Evolutionary conservation across 2,329 filamentous ascomycete species (phyloP).

Genomic region (Coleophoma cylindrospora): DNA sequence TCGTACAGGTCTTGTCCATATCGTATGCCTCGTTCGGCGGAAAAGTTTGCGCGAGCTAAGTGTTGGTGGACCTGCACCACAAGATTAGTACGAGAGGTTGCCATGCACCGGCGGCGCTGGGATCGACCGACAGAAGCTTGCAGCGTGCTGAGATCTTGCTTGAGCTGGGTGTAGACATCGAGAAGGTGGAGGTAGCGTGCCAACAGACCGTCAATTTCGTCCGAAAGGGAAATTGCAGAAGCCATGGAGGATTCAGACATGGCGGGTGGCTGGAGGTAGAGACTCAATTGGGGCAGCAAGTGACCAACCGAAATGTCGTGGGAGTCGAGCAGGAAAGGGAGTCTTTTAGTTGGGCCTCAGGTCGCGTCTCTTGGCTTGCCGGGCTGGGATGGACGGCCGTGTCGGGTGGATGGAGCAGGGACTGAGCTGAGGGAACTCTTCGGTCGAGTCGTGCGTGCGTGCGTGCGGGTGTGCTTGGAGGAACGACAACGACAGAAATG

Average conservation of each 20-base stretch:
- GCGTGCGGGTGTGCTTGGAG: too few species aligned
- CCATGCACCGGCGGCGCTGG: background rate
- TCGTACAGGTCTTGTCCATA: constrained; percentile 72
- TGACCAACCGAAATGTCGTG: background rate
- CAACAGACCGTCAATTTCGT: constrained; percentile 55
- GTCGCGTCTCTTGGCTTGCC: too few species aligned
- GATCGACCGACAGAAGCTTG: constrained; percentile 43
- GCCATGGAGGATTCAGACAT: background rate
- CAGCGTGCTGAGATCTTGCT: constrained; percentile 44
- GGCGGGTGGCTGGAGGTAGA: background rate
- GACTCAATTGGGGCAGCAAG: too few species aligned
- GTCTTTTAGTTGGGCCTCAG: too few species aligned
- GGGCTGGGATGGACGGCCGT: too few species aligned
- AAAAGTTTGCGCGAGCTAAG: constrained; percentile 72
- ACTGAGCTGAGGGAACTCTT: too few species aligned
- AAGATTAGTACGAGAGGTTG: background rate
- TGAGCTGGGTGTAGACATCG: constrained; percentile 60
- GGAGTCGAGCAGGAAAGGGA: background rate
- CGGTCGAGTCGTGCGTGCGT: too few species aligned
- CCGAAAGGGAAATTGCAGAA: constrained; percentile 6
- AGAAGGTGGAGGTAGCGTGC: constrained; percentile 61
- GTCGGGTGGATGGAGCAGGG: too few species aligned
- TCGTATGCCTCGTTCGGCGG: constrained; percentile 54
- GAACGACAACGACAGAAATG: too few species aligned
- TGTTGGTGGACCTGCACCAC: constrained; percentile 16